Base-by-base conservation (phyloP, 2,329 filamentous ascomycete species). In the Aspergillus persii region DNA sequence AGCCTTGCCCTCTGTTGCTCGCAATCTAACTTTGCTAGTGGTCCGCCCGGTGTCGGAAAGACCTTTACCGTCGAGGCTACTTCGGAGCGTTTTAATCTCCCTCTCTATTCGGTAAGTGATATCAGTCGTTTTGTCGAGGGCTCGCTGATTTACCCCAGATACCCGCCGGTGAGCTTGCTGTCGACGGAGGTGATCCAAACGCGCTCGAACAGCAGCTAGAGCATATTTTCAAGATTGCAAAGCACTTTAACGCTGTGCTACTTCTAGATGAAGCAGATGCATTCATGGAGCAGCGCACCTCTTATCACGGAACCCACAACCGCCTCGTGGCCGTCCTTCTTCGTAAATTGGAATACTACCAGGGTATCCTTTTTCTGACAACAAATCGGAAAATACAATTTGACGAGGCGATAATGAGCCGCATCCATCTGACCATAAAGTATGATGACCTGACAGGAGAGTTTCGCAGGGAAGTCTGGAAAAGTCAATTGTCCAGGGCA, bases 61-160 rank as follows among this genome's bases (percentile, higher is more conserved):
- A 85, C 83, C 0, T 81, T 82, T 67, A 85, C 83, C 2, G 82
- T 81, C 11, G 82, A 85, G 68, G 81, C 81, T 46, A 76, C 84
- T 3, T 81, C 82, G 5, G 82, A 85, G 69, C 72, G 81, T 26
- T 79, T 78, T 46, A 77, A 76, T 29, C 77, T 80, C 0, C 83
- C 83, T 3, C 78, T 86, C 7, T 78, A 85, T 56, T 76, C 78
- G 0, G 76, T 86, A 58, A 44, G 50, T n/a, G 26, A 51, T 26
- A 30, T 51, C 29, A 5, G 18, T 36, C 26, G 4, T 8, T 33
- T n/a, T 29, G 50, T n/a, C 3, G 3, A 18, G 27, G 4, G 6
- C 4, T 31, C 18, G 8, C 8, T 51, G n/a, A 31, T 4, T 4
- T 9, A 5, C 29, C 18, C 26, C 18, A 51, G 50, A 31, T 51